phyloP scores from a whole-genome alignment of 495 filamentous ascomycete species.

The Penicillium simplicissimum region DNA sequence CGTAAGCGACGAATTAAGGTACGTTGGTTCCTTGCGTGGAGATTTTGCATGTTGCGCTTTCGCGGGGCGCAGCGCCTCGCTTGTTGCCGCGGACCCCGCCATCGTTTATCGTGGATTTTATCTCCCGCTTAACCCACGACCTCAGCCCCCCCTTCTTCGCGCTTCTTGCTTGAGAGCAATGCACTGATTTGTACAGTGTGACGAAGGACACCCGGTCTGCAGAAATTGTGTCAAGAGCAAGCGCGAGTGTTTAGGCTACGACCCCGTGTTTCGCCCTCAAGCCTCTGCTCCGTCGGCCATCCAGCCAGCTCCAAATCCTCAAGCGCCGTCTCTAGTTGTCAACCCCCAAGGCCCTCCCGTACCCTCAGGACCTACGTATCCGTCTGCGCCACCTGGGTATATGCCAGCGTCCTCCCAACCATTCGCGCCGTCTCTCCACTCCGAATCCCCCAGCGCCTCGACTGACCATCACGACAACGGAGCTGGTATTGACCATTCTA shows the following conservation, averaged over 20 bases:
- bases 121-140: constrained; percentile 26
- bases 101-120: constrained; percentile 37
- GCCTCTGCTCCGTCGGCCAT: constrained; percentile 71
- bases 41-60: constrained; percentile 30
- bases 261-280: constrained; percentile 94
- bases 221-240: constrained; percentile 98
- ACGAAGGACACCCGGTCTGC: constrained; percentile 92
- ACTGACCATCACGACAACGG: constrained; percentile 61
- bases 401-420: constrained; percentile 60
- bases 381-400: constrained; percentile 57
- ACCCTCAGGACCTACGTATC: constrained; percentile 38
- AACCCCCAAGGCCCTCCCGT: constrained; percentile 46
- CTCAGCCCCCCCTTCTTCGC: constrained; percentile 20
- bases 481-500: constrained; percentile 72
- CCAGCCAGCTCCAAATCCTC: constrained; percentile 68
- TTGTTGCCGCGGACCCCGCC: constrained; percentile 50
- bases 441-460: constrained; percentile 50
- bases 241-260: constrained; percentile 95
- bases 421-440: constrained; percentile 53
- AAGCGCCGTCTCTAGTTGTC: constrained; percentile 45
- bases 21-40: constrained; percentile 47
- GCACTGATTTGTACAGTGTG: constrained; percentile 59
- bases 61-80: constrained; percentile 48
- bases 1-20: constrained; percentile 98
- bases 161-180: constrained; percentile 14